A percentile compares a stretch with the other conserved stretches of the same genome.
phyloP scores from a whole-genome alignment of 1,284 basidiomycete species.

The Ganoderma resinaceum region DNA sequence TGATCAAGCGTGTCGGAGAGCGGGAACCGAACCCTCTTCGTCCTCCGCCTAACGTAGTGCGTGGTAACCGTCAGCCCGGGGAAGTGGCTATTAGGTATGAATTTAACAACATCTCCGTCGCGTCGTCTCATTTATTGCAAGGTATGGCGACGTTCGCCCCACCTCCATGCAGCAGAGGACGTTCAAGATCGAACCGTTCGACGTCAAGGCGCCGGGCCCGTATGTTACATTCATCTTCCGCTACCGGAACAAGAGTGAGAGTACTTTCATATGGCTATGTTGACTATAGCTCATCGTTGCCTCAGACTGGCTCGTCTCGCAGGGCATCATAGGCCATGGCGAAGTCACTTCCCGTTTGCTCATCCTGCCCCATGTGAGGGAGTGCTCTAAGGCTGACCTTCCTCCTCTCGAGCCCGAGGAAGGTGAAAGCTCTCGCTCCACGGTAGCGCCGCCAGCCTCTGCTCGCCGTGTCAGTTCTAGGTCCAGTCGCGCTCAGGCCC shows the following conservation, averaged over 20 bases:
- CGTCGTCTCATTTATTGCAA: conserved; percentile 11
- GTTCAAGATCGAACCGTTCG: conserved; percentile 56
- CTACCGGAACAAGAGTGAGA: conserved; percentile 58
- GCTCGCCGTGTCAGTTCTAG: not conserved
- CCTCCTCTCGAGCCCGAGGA: conserved; percentile 13
- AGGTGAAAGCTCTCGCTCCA: not conserved
- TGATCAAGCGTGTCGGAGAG: conserved; percentile 44
- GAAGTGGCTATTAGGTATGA: conserved; percentile 29
- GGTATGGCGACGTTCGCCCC: conserved; percentile 23
- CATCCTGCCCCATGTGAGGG: conserved; percentile 1
- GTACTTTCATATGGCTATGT: not conserved
- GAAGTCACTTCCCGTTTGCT: conserved; percentile 12
- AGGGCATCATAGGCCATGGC: conserved; percentile 33
- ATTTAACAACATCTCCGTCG: not conserved
- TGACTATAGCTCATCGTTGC: not conserved
- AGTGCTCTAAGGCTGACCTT: conserved; percentile 6
- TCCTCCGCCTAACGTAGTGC: conserved; percentile 27
- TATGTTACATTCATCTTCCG: conserved; percentile 66
- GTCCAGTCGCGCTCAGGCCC: conserved; percentile 1
- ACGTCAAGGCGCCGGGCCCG: conserved; percentile 45
- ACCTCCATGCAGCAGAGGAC: conserved; percentile 42
- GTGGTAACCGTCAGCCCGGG: conserved; percentile 30
- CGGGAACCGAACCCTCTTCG: conserved; percentile 30
- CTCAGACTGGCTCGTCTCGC: conserved; percentile 37
- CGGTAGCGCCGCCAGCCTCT: not conserved